Percentiles rank a stretch among this genome's conserved stretches.
These are phyloP conservation scores for Diaporthe ampelina DNA, from an alignment of 2,329 filamentous ascomycete species.

Conservation along the genomic window DNA sequence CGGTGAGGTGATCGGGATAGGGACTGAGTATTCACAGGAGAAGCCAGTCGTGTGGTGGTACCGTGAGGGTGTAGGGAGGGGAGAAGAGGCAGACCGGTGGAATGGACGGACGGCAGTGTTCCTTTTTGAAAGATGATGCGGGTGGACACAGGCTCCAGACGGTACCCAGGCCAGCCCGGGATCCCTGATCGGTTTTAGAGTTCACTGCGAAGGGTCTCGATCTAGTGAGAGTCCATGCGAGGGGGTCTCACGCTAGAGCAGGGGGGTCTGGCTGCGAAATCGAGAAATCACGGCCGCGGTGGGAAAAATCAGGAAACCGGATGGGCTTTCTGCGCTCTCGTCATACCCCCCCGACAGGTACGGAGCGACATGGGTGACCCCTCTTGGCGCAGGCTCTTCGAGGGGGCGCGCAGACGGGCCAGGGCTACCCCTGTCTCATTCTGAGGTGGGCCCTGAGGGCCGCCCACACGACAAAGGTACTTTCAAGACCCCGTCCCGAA, in stretches of 20 bases:
- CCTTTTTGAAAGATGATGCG: constrained; percentile 32
- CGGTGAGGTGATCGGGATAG: background rate
- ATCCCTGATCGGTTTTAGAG: constrained; percentile 34
- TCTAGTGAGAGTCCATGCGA: constrained; percentile 10
- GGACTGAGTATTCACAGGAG: background rate
- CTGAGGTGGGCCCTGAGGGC: constrained; percentile 2
- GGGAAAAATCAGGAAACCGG: constrained; percentile 23
- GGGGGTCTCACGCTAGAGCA: background rate
- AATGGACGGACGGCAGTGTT: constrained; percentile 31
- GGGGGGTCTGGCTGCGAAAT: background rate
- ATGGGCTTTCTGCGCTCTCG: constrained; percentile 27
- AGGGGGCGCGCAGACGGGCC: background rate
- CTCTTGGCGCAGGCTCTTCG: constrained; percentile 11
- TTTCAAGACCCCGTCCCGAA: constrained; percentile 15
- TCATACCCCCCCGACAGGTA: constrained; percentile 30
- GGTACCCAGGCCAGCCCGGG: constrained; percentile 22
- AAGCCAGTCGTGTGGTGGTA: background rate
- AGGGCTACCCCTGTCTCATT: background rate
- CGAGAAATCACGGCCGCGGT: constrained; percentile 12
- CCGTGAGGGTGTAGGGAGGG: constrained; percentile 23
- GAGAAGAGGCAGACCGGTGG: background rate
- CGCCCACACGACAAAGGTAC: background rate
- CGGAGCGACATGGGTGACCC: background rate
- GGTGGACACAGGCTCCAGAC: constrained; percentile 24
- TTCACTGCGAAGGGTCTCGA: constrained; percentile 10